Percentiles rank a stretch among this genome's conserved stretches.
These are phyloP conservation scores for Lizanozyma gosingica DNA, from an alignment of 1,139 yeast species.

Conservation along the genomic window DNA sequence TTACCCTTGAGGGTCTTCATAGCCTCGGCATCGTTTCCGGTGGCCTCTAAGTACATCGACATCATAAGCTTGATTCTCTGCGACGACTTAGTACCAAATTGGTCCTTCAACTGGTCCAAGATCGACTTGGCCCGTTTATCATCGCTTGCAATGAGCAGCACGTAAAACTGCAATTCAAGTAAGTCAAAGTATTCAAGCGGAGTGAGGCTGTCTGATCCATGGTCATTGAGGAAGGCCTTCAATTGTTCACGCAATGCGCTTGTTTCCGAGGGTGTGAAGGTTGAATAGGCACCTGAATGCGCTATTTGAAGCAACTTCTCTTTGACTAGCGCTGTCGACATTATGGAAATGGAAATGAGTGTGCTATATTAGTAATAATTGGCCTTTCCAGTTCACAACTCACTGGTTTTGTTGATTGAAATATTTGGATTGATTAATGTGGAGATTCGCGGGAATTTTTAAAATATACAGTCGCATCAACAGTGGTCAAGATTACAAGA, in stretches of 20 bases:
- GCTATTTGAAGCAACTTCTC: not conserved
- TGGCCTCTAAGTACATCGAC: slow-evolving; percentile 50
- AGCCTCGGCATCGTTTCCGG: slow-evolving; percentile 29
- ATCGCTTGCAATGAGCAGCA: slow-evolving; percentile 52
- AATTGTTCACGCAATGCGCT: not conserved
- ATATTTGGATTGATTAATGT: too few species aligned
- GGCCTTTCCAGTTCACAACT: too few species aligned
- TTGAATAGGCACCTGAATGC: not conserved
- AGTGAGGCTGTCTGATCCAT: not conserved
- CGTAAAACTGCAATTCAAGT: slow-evolving; percentile 64
- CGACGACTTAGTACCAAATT: slow-evolving; percentile 45
- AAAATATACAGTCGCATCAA: too few species aligned
- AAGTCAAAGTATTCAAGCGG: slow-evolving; percentile 44
- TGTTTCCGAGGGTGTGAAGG: not conserved
- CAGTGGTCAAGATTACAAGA: too few species aligned
- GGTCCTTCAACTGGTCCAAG: slow-evolving; percentile 57
- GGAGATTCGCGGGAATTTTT: too few species aligned
- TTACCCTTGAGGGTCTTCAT: slow-evolving; percentile 27
- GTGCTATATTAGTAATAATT: too few species aligned
- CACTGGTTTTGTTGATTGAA: too few species aligned
- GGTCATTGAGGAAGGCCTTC: not conserved
- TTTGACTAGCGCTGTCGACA: not conserved
- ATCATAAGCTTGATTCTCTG: slow-evolving; percentile 52
- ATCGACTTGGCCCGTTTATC: slow-evolving; percentile 65
- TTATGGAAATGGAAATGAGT: too few species aligned